phyloP scores from a whole-genome alignment of 192 early-diverging fungal genomes.

The Entomortierella beljakovae region DNA sequence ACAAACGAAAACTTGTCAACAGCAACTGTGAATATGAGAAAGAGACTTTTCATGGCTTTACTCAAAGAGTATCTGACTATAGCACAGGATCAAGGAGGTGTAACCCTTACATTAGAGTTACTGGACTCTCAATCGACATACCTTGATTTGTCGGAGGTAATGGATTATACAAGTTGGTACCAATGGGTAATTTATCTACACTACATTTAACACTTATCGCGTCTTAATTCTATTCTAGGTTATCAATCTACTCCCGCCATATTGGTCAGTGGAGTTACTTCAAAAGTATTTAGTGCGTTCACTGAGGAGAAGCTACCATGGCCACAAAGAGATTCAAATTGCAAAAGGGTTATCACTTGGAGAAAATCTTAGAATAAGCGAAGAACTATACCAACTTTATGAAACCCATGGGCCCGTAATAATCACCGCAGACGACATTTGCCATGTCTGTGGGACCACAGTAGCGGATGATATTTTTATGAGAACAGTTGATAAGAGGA shows the following conservation, averaged over 20 bases:
- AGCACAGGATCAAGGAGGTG: conserved; percentile 49
- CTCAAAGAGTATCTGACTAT: conserved; percentile 62
- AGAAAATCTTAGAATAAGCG: conserved; percentile 60
- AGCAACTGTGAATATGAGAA: conserved; percentile 22
- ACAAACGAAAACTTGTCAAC: background rate
- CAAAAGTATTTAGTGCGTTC: conserved; percentile 59
- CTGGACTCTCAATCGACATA: conserved; percentile 67
- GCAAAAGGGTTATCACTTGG: conserved; percentile 61
- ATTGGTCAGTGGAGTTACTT: conserved; percentile 64
- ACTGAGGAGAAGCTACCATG: conserved; percentile 58
- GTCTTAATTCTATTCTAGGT: conserved; percentile 41
- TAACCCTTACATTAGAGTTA: conserved; percentile 25
- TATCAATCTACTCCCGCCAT: conserved; percentile 58
- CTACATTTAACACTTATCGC: background rate
- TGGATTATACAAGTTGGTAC: no score
- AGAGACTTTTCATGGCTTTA: conserved; percentile 57
- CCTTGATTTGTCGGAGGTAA: conserved; percentile 63
- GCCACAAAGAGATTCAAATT: conserved; percentile 59
- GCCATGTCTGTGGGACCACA: conserved; percentile 52
- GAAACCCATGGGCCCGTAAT: conserved; percentile 55
- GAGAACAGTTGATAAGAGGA: conserved; percentile 43
- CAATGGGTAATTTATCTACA: conserved; percentile 1
- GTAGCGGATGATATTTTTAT: conserved; percentile 57
- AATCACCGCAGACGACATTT: conserved; percentile 52
- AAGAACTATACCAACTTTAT: conserved; percentile 54